Base-by-base conservation (phyloP, 257 asterid genomes). In the Ajuga chamaepitys region DNA sequence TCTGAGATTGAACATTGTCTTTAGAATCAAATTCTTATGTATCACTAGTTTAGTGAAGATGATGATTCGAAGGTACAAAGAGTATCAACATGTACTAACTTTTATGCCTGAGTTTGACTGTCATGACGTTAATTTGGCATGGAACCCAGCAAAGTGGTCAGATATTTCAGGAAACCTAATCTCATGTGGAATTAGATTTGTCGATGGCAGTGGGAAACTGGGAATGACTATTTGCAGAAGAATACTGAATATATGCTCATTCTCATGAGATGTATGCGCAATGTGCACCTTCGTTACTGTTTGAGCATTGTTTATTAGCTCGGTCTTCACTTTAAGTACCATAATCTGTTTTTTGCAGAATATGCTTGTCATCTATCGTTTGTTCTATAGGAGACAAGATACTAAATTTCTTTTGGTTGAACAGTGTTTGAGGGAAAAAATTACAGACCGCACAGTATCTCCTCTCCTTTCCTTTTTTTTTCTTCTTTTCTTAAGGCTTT, bases 241-340 rank as follows among this genome's bases (percentile, higher is more conserved):
- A 75, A 30, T 66, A 47, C 44, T 9, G 69, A 26, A 66, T 21
- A 57, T 75, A 54, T 75, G 42, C 71, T 12, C 22, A 75, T 63
- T 66, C 75, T 68, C 44, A 17, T 62, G 48, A 67, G 37, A 20
- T 58, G 47, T 24, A 42, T 38, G 73, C n/a, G n/a, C 66, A 62
- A 20, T 57, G 30, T 37, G 34, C 61, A 12, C 45, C 20, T 41
- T 45, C 50, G n/a, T n/a, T n/a, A n/a, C n/a, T n/a, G n/a, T n/a
- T n/a, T n/a, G n/a, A n/a, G n/a, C n/a, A n/a, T 42, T 66, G 44
- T 61, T 20, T 5, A 30, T 59, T 32, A 16, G 30, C 40, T 30
- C 37, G 18, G 47, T 18, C 51, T 44, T 45, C 51, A 56, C 9
- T 9, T 17, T 21, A 46, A 45, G 4, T 42, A 46, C 55, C n/a